These are phyloP conservation scores for Ascocoryne sarcoides DNA, from an alignment of 2,329 filamentous ascomycete species.

Conservation along the genomic window DNA sequence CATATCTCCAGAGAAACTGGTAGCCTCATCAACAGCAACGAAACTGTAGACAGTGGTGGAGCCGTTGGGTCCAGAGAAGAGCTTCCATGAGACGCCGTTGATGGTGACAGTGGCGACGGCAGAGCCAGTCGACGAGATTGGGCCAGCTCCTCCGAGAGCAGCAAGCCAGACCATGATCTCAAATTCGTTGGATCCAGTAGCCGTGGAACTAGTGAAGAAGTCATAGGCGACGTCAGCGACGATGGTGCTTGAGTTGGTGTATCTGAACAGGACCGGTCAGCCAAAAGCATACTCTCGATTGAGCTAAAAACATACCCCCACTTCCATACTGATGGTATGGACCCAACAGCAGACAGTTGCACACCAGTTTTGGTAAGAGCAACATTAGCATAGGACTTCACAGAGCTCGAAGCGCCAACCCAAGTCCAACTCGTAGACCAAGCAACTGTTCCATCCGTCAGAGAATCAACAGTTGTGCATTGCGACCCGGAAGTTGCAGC, in stretches of 20 bases:
- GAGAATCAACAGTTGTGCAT: slow-evolving; percentile 32
- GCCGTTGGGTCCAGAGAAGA: slow-evolving; percentile 54
- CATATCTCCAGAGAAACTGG: slow-evolving; percentile 47
- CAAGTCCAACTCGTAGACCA: slow-evolving; percentile 35
- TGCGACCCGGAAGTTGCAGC: slow-evolving; percentile 30
- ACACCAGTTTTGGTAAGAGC: slow-evolving; percentile 26
- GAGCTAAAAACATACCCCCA: slow-evolving; percentile 29
- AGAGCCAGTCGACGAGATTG: slow-evolving; percentile 44
- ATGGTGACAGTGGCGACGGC: slow-evolving; percentile 46
- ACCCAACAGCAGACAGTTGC: slow-evolving; percentile 29
- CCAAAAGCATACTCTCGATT: neutral
- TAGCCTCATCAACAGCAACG: slow-evolving; percentile 38
- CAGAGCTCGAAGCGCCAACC: slow-evolving; percentile 28
- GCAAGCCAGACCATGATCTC: slow-evolving; percentile 60
- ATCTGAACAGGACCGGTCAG: slow-evolving; percentile 25
- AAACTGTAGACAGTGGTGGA: slow-evolving; percentile 53
- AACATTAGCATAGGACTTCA: slow-evolving; percentile 36
- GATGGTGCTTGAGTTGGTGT: slow-evolving; percentile 39
- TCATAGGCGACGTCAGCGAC: slow-evolving; percentile 54
- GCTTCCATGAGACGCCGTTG: slow-evolving; percentile 44
- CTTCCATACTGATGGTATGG: slow-evolving; percentile 31
- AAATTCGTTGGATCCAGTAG: slow-evolving; percentile 41
- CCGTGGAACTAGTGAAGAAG: slow-evolving; percentile 45
- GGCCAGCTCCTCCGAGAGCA: slow-evolving; percentile 47
- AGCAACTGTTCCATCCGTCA: slow-evolving; percentile 26